Evolutionary conservation across 306 rosid genomes (phyloP), one percentile per base, ranked within the genome.

Genomic region (Fragaria vesca): DNA sequence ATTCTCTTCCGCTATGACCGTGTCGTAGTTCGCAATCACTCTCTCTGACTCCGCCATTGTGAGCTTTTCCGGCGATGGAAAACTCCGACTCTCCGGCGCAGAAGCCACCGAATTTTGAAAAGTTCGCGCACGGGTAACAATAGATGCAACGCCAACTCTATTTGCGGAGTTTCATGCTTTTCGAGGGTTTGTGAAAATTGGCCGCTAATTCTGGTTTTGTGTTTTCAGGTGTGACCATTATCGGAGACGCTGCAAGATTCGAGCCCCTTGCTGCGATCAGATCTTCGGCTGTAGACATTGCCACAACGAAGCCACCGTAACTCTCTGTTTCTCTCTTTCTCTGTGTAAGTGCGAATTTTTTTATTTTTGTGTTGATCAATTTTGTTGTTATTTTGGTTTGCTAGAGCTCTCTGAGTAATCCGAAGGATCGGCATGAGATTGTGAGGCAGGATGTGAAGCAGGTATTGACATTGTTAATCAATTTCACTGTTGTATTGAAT

Each of bases 221-320:
- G 67, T 62, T 8, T 50, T 18, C 66, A 87, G 93, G 48, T 89
- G 96, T 80, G 81, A 82, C 28, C 94, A 91, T 80, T 91, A 91
- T 18, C 79, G 71, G 79, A 84, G 93, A 72, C 81, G 91, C 42
- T 90, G 94, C 88, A 88, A 74, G 72, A 88, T 91, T 78, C 91
- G 90, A 66, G 86, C 97, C 15, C 94, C 94, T 0, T 91, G 97
- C 51, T 91, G 97, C 78, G 85, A 88, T 69, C 84, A 79, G 77
- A 81, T 88, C 68, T 91, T 88, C 58, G 66, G 84, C 13, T 91
- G 94, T 75, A 91, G 93, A 75, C 94, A 91, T 69, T 91, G 94
- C 82, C 94, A 89, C 86, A 89, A 89, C 91, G 90, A 91, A 10
- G 84, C 90, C 83, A 77, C 67, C 81, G 97, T 85, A 30, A 79